phyloP scores from a whole-genome alignment of 495 filamentous ascomycete species.

The Cladorrhinum samala region DNA sequence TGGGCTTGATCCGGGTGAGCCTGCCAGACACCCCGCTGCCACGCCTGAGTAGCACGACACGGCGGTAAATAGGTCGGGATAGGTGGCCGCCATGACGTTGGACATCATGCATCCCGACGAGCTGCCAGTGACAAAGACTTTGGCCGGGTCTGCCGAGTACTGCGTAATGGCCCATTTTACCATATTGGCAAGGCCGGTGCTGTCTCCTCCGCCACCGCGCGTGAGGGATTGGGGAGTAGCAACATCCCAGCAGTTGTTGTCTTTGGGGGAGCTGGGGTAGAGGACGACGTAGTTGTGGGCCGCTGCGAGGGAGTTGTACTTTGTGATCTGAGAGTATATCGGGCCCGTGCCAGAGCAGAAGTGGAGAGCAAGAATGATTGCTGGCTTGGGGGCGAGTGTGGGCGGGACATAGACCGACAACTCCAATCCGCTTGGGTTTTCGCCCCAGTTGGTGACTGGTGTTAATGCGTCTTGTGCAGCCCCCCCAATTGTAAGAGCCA shows the following conservation, averaged over 20 bases:
- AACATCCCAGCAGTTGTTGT: conserved; percentile 56
- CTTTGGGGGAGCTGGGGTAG: conserved; percentile 45
- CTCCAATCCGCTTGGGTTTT: conserved; percentile 30
- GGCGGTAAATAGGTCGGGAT: conserved; percentile 51
- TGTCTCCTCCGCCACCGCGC: conserved; percentile 54
- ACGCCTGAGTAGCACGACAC: conserved; percentile 54
- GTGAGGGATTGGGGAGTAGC: conserved; percentile 46
- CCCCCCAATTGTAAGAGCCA: no score
- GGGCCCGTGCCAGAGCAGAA: conserved; percentile 48
- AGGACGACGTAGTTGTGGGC: conserved; percentile 52
- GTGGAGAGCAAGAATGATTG: conserved; percentile 49
- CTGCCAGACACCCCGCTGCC: conserved; percentile 53
- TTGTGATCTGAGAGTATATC: conserved; percentile 40
- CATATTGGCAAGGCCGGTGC: conserved; percentile 58
- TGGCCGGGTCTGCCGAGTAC: conserved; percentile 43
- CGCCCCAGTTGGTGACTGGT: conserved; percentile 33
- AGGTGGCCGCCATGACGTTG: conserved; percentile 53
- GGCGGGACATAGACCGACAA: conserved; percentile 38
- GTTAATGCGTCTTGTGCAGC: conserved; percentile 18
- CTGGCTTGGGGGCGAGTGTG: conserved; percentile 27
- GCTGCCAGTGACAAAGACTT: conserved; percentile 49
- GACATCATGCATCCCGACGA: conserved; percentile 47
- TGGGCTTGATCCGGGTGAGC: conserved; percentile 39
- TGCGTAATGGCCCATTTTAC: conserved; percentile 44
- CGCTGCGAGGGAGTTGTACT: conserved; percentile 46